Conservation (phyloP, 371 early-diverging fungal species). For the Mucor saturninus region DNA sequence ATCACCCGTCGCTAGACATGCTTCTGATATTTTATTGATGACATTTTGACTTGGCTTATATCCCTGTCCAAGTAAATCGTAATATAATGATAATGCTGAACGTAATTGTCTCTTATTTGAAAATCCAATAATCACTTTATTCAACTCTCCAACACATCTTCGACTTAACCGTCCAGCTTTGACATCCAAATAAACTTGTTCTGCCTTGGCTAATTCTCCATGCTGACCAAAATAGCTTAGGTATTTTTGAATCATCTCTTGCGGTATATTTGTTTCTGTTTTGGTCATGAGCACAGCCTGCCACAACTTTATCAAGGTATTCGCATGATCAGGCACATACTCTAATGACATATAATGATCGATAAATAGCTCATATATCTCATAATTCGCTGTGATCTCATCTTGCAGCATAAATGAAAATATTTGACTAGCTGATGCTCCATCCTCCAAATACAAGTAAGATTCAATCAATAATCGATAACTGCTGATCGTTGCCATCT, state of each 20-base stretch:
- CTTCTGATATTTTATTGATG: conserved; percentile 1
- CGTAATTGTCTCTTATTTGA: conserved; percentile 7
- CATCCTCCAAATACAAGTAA: conserved; percentile 10
- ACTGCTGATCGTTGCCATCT: conserved; percentile 3
- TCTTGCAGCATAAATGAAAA: conserved; percentile 20
- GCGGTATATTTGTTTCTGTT: not conserved
- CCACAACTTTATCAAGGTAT: conserved; percentile 25
- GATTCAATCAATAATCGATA: conserved; percentile 17
- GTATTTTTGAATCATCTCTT: not conserved
- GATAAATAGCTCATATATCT: conserved; percentile 20
- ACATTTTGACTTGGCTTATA: conserved; percentile 10
- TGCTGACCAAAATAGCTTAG: conserved; percentile 8
- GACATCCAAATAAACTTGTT: conserved; percentile 31
- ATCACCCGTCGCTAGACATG: not conserved
- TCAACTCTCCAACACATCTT: not conserved
- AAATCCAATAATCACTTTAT: conserved; percentile 13
- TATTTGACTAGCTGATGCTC: conserved; percentile 14
- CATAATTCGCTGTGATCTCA: conserved; percentile 3
- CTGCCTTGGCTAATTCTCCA: conserved; percentile 15
- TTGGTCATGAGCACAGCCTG: conserved; percentile 23
- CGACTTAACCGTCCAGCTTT: conserved; percentile 6
- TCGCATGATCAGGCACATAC: not conserved
- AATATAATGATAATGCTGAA: conserved; percentile 23
- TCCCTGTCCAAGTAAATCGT: conserved; percentile 24
- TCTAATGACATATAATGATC: conserved; percentile 10